A percentile compares a stretch with the other conserved stretches of the same genome.
These are phyloP conservation scores for Leccinum variicolor DNA, from an alignment of 768 basidiomycete species.

Conservation along the genomic window DNA sequence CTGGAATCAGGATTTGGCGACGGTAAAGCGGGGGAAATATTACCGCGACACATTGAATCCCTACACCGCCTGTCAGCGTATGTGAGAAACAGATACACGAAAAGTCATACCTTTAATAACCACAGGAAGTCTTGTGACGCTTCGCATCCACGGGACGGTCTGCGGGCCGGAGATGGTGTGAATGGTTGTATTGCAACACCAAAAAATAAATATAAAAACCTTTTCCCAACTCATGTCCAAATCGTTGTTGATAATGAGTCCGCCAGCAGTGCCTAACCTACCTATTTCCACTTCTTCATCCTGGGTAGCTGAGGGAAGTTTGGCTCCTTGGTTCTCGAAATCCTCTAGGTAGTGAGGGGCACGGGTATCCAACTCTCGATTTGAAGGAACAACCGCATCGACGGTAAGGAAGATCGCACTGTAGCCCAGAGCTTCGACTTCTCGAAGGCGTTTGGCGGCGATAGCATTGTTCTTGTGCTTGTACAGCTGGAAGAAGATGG, in stretches of 20 bases:
- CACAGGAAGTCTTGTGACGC: conserved; percentile 66
- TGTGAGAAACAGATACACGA: background rate
- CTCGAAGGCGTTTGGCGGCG: conserved; percentile 67
- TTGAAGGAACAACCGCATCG: conserved; percentile 81
- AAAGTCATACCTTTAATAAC: conserved; percentile 60
- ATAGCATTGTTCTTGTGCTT: conserved; percentile 66
- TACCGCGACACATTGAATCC: conserved; percentile 74
- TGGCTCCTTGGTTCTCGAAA: conserved; percentile 40
- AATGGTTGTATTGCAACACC: conserved; percentile 2
- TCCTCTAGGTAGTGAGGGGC: conserved; percentile 57
- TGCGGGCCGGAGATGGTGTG: conserved; percentile 20
- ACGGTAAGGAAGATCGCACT: conserved; percentile 91
- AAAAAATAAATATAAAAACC: conserved; percentile 30
- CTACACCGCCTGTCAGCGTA: conserved; percentile 32
- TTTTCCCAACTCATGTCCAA: conserved; percentile 75
- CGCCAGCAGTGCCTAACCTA: conserved; percentile 64
- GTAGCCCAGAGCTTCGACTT: conserved; percentile 72
- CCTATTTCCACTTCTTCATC: conserved; percentile 35
- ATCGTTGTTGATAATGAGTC: conserved; percentile 63
- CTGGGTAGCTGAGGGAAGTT: conserved; percentile 22
- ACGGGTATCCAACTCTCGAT: conserved; percentile 72
- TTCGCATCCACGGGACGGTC: conserved; percentile 77
- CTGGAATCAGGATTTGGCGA: conserved; percentile 10
- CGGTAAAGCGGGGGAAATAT: background rate
- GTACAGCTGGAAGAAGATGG: conserved; percentile 83